A percentile compares a stretch with the other conserved stretches of the same genome.
Evolutionary conservation across 805 yeast species (phyloP).

Genomic region (Yarrowia sp.): DNA sequence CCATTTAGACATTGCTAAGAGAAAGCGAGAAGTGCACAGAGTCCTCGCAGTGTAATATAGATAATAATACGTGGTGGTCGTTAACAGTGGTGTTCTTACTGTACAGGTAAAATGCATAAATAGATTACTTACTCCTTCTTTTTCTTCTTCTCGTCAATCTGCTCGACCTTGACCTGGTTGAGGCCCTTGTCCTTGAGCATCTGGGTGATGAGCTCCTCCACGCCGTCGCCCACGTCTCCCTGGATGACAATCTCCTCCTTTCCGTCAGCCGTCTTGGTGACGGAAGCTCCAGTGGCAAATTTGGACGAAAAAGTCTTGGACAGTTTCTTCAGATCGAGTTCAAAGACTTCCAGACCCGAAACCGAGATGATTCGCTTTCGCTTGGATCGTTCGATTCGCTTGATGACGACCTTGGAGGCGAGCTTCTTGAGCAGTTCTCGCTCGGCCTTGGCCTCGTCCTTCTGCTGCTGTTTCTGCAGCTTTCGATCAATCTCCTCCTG

Average conservation of each 20-base stretch:
- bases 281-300: slow-evolving; percentile 96
- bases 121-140: slow-evolving; percentile 32
- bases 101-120: slow-evolving; percentile 6
- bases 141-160: slow-evolving; percentile 68
- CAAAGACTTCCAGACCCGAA: slow-evolving; percentile 86
- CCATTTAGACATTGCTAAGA: slow-evolving; percentile 17
- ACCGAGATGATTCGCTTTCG: slow-evolving; percentile 87
- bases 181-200: slow-evolving; percentile 82
- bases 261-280: slow-evolving; percentile 86
- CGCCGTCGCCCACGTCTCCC: slow-evolving; percentile 94
- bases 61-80: slow-evolving; percentile 13
- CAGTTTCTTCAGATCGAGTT: slow-evolving; percentile 85
- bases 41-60: slow-evolving; percentile 6
- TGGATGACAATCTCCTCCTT: slow-evolving; percentile 91
- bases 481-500: slow-evolving; percentile 85
- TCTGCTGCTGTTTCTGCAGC: slow-evolving; percentile 81
- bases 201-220: slow-evolving; percentile 73
- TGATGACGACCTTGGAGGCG: slow-evolving; percentile 80
- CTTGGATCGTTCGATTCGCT: slow-evolving; percentile 88
- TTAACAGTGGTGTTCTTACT: too few species aligned
- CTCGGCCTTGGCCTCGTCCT: slow-evolving; percentile 71
- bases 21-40: not conserved
- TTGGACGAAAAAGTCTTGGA: slow-evolving; percentile 92
- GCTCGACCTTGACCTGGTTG: slow-evolving; percentile 86
- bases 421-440: slow-evolving; percentile 80